phyloP scores from a whole-genome alignment of 2,329 filamentous ascomycete genomes.

The Curvularia lunata region DNA sequence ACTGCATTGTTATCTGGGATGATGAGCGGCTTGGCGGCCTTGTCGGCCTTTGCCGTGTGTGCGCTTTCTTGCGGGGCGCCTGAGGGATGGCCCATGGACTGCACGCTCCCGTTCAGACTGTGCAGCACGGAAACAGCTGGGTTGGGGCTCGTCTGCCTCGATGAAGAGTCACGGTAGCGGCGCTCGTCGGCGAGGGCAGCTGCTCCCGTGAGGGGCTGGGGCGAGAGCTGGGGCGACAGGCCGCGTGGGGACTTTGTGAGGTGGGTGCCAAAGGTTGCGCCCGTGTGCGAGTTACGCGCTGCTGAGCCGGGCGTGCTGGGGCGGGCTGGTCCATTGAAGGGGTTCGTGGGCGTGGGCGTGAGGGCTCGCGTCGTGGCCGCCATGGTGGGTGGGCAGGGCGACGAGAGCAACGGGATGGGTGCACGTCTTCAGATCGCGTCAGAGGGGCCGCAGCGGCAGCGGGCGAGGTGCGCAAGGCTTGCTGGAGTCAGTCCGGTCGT shows the following conservation, averaged over 20 bases:
- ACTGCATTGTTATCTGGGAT: slow-evolving; percentile 53
- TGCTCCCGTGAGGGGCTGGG: slow-evolving; percentile 55
- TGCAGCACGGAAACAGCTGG: slow-evolving; percentile 54
- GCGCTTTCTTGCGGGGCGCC: slow-evolving; percentile 53
- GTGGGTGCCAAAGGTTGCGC: slow-evolving; percentile 46
- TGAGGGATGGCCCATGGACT: slow-evolving; percentile 42
- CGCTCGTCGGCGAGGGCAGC: slow-evolving; percentile 58
- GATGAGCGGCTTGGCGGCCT: slow-evolving; percentile 56
- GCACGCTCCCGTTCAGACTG: slow-evolving; percentile 51
- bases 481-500: not conserved
- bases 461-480: not conserved
- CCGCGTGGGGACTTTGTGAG: slow-evolving; percentile 53
- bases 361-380: slow-evolving; percentile 53
- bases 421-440: slow-evolving; percentile 18
- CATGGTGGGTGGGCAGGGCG: slow-evolving; percentile 40
- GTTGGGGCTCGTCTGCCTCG: slow-evolving; percentile 57
- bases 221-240: slow-evolving; percentile 50
- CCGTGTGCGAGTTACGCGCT: slow-evolving; percentile 33
- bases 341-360: slow-evolving; percentile 52
- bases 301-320: slow-evolving; percentile 50
- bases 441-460: slow-evolving; percentile 9
- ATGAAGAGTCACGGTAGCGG: slow-evolving; percentile 50
- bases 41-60: slow-evolving; percentile 57
- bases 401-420: slow-evolving; percentile 2
- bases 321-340: slow-evolving; percentile 49